Evolutionary conservation across 2,329 filamentous ascomycete genomes (phyloP).

Genomic region (Trichoderma koningii): DNA sequence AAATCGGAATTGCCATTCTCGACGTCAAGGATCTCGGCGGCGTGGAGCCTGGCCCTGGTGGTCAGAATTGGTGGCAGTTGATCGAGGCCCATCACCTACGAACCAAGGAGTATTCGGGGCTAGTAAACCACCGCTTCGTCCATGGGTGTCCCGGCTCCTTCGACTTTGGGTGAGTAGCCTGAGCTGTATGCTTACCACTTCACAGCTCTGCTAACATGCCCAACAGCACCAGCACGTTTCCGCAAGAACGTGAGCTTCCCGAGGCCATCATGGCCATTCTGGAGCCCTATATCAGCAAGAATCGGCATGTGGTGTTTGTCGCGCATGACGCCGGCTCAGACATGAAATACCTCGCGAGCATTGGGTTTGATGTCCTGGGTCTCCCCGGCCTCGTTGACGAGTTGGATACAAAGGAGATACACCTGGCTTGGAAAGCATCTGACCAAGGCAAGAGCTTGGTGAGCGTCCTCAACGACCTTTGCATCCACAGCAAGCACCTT

Average conservation of each 20-base stretch:
- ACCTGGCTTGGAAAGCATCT: conserved; percentile 61
- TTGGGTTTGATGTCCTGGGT: conserved; percentile 64
- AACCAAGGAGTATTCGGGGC: conserved; percentile 66
- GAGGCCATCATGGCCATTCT: conserved; percentile 44
- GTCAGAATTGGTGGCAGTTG: conserved; percentile 64
- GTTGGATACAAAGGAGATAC: conserved; percentile 73
- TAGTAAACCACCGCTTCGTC: conserved; percentile 69
- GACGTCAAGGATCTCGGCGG: conserved; percentile 63
- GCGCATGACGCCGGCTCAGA: conserved; percentile 74
- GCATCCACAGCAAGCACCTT: conserved; percentile 63
- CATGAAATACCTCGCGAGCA: conserved; percentile 62
- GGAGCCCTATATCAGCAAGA: conserved; percentile 34
- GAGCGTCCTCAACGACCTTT: conserved; percentile 63
- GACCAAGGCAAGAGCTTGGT: conserved; percentile 58
- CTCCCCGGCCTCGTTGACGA: conserved; percentile 59
- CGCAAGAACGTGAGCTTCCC: conserved; percentile 40
- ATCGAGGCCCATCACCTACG: conserved; percentile 76
- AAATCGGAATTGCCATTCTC: conserved; percentile 80
- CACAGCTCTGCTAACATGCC: conserved; percentile 22
- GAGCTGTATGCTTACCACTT: not conserved
- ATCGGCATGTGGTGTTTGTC: conserved; percentile 68
- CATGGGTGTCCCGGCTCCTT: conserved; percentile 72
- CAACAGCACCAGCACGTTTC: conserved; percentile 47
- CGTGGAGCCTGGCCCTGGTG: conserved; percentile 61
- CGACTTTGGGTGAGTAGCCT: conserved; percentile 67